Evolutionary conservation across 352 stramenopile genomes (phyloP).

Genomic region (Phytophthora ohioensis): DNA sequence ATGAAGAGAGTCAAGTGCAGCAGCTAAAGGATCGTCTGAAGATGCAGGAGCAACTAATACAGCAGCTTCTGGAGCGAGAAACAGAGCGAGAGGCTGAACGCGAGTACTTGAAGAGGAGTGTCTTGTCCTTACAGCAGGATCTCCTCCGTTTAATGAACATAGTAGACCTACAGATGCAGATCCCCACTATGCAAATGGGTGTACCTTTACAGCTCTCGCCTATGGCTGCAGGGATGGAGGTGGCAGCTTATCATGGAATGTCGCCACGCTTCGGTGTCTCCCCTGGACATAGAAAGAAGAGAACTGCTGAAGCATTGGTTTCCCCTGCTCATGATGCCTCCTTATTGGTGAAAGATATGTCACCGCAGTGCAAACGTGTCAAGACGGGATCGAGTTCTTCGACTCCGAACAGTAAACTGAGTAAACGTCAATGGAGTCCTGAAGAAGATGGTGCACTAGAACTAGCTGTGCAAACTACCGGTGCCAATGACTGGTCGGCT

Average conservation of each 20-base stretch:
- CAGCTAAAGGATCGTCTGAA: slow-evolving; percentile 36
- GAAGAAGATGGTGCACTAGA: slow-evolving; percentile 72
- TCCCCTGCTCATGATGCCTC: slow-evolving; percentile 30
- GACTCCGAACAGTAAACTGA: slow-evolving; percentile 49
- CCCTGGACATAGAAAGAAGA: slow-evolving; percentile 15
- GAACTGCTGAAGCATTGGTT: slow-evolving; percentile 28
- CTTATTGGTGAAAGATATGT: slow-evolving; percentile 45
- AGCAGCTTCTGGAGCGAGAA: slow-evolving; percentile 50
- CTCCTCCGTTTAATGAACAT: slow-evolving; percentile 82
- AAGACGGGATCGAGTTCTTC: slow-evolving; percentile 41
- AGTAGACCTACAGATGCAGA: slow-evolving; percentile 81
- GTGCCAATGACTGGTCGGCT: slow-evolving; percentile 90
- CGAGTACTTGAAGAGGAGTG: slow-evolving; percentile 67
- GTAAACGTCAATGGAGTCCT: slow-evolving; percentile 71
- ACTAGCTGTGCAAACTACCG: slow-evolving; percentile 59
- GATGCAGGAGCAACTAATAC: slow-evolving; percentile 39
- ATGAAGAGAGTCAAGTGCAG: slow-evolving; percentile 21
- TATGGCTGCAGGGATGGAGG: slow-evolving; percentile 9
- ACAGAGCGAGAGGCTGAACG: slow-evolving; percentile 43
- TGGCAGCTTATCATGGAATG: slow-evolving; percentile 22
- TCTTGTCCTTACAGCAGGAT: slow-evolving; percentile 76
- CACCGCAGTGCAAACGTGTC: slow-evolving; percentile 66
- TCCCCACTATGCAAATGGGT: slow-evolving; percentile 43
- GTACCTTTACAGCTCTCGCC: slow-evolving; percentile 19
- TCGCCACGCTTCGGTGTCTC: slow-evolving; percentile 20